Percentiles rank a stretch among this genome's conserved stretches.
These are phyloP conservation scores for Oldenlandia corymbosa DNA, from an alignment of 257 asterid species.

Conservation along the genomic window DNA sequence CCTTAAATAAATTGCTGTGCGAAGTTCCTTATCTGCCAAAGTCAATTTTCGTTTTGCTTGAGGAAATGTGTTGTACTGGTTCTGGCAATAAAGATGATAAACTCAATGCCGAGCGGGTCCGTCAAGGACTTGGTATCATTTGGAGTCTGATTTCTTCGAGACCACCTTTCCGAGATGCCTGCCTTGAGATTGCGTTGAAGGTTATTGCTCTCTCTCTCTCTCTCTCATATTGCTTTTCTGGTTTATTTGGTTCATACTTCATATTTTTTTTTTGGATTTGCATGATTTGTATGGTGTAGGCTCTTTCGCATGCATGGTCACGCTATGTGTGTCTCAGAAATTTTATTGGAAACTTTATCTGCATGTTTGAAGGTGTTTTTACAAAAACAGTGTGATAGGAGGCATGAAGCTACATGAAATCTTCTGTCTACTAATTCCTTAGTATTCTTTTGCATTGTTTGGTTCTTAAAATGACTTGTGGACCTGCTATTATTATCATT, in stretches of 20 bases:
- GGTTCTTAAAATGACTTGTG: not conserved
- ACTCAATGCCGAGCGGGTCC: slow-evolving; percentile 81
- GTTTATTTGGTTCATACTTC: slow-evolving; percentile 1
- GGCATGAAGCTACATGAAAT: too few relatives aligned
- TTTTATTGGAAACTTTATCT: not conserved
- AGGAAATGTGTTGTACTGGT: slow-evolving; percentile 80
- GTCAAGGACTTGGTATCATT: slow-evolving; percentile 89
- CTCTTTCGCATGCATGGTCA: not conserved
- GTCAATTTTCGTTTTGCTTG: slow-evolving; percentile 66
- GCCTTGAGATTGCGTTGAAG: slow-evolving; percentile 86
- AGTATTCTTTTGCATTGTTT: not conserved
- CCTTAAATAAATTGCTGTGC: slow-evolving; percentile 80
- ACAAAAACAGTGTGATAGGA: too few relatives aligned
- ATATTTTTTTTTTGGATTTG: not conserved
- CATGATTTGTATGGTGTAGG: too few relatives aligned
- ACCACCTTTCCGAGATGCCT: slow-evolving; percentile 84
- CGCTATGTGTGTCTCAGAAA: not conserved
- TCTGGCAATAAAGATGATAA: slow-evolving; percentile 50
- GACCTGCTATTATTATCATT: not conserved
- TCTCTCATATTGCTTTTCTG: not conserved
- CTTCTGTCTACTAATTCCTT: not conserved
- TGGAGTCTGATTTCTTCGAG: slow-evolving; percentile 90
- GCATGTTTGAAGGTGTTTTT: not conserved
- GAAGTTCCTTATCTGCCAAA: slow-evolving; percentile 92
- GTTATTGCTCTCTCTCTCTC: slow-evolving; percentile 26